Conservation (phyloP, 441 rosid genomes). For the Eruca vesicaria region DNA sequence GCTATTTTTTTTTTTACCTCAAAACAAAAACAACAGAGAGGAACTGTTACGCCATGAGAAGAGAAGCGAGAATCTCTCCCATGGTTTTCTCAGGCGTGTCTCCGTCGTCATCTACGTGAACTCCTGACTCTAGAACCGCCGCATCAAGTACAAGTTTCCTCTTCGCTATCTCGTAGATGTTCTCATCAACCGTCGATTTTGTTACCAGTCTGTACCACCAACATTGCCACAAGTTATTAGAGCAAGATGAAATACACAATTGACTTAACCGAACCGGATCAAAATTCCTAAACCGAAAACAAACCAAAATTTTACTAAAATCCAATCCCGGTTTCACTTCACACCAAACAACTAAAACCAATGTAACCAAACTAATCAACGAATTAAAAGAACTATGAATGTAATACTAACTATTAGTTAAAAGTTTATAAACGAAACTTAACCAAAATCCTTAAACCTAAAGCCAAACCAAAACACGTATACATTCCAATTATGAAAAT, state of each 20-base stretch:
- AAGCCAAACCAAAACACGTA: background rate
- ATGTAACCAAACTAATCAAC: background rate
- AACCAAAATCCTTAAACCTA: background rate
- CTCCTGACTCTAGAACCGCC: conserved; percentile 84
- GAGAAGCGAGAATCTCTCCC: conserved; percentile 93
- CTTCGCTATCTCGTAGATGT: conserved; percentile 75
- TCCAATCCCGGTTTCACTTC: background rate
- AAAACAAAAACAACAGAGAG: background rate
- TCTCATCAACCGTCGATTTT: conserved; percentile 89
- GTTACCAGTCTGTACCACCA: conserved; percentile 67
- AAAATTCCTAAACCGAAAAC: background rate
- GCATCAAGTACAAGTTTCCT: conserved; percentile 83
- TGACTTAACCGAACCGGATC: background rate
- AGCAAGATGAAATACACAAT: background rate
- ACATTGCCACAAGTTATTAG: background rate
- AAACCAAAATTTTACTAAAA: background rate
- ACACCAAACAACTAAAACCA: background rate
- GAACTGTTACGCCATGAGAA: conserved; percentile 57
- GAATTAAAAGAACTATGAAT: background rate
- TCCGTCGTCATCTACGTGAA: conserved; percentile 57
- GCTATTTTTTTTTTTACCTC: conserved; percentile 9
- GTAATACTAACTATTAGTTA: background rate
- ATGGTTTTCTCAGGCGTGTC: conserved; percentile 71
- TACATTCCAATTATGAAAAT: background rate
- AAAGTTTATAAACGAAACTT: background rate